phyloP scores from a whole-genome alignment of 176 grass and related monocot species.

The Musa schizocarpa region DNA sequence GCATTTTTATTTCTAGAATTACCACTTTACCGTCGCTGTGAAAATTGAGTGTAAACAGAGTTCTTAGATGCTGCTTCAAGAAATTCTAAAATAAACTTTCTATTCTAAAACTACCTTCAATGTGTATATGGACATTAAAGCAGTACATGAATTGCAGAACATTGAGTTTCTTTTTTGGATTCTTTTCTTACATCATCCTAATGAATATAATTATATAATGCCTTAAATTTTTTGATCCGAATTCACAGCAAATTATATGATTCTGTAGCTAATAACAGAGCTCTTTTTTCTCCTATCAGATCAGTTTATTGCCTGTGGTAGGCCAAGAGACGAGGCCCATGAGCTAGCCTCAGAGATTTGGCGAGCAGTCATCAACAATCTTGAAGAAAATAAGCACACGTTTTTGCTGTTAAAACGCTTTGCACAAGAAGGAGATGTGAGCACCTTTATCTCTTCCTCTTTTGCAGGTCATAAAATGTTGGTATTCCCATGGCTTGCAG shows the following conservation, averaged over 20 bases:
- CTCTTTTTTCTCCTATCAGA: conserved; percentile 35
- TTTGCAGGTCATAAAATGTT: background rate
- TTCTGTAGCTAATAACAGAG: background rate
- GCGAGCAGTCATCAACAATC: conserved; percentile 80
- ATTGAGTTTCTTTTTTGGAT: background rate
- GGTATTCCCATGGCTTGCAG: background rate
- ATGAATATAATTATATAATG: background rate
- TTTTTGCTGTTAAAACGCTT: conserved; percentile 65
- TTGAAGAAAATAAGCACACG: conserved; percentile 73
- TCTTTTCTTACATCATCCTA: background rate
- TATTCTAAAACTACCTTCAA: background rate
- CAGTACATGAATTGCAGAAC: background rate
- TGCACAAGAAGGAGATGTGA: conserved; percentile 87
- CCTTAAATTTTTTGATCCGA: background rate
- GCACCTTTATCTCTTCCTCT: background rate
- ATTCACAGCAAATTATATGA: background rate
- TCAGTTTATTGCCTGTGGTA: conserved; percentile 92
- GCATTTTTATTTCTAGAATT: no score
- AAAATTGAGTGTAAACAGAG: no score
- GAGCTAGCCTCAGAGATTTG: conserved; percentile 86
- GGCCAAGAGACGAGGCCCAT: conserved; percentile 75
- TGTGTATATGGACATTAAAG: background rate
- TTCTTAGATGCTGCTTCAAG: no score
- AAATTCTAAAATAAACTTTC: background rate
- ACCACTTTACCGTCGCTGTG: no score